phyloP scores from a whole-genome alignment of 78 protist species.

The Dictyostelium purpureum region DNA sequence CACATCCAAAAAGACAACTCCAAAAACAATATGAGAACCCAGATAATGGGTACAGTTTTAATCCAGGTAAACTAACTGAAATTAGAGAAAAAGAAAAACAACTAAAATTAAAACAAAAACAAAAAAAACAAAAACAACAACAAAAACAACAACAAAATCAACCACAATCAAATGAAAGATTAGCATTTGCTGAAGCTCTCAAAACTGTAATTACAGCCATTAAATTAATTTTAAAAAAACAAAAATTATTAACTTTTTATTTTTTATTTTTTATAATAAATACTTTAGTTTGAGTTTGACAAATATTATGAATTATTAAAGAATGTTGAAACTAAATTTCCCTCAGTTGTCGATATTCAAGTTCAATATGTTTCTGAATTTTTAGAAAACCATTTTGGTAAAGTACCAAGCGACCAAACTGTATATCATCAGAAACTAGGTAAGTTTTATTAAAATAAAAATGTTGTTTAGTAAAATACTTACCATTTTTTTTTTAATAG shows the following conservation, averaged over 20 bases:
- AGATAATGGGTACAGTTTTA: neutral
- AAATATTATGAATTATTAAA: constrained; percentile 25
- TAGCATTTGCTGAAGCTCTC: neutral
- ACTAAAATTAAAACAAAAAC: neutral
- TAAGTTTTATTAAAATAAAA: neutral
- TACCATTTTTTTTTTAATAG: neutral
- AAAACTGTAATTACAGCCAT: neutral
- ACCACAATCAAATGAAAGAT: neutral
- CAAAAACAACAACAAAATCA: neutral
- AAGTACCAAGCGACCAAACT: neutral
- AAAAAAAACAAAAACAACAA: neutral
- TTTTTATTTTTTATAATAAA: neutral
- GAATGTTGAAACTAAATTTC: constrained; percentile 35
- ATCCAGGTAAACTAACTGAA: neutral
- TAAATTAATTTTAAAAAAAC: neutral
- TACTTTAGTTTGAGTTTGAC: constrained; percentile 13
- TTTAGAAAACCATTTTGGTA: constrained; percentile 58
- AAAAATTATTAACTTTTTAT: neutral
- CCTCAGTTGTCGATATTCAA: constrained; percentile 32
- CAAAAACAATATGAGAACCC: constrained; percentile 15
- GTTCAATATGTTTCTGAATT: constrained; percentile 38
- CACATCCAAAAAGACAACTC: neutral
- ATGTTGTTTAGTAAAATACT: neutral
- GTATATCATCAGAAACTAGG: constrained; percentile 9
- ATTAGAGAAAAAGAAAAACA: neutral